Evolutionary conservation across 805 yeast genomes (phyloP).

Genomic region (Suhomyces emberorum): DNA sequence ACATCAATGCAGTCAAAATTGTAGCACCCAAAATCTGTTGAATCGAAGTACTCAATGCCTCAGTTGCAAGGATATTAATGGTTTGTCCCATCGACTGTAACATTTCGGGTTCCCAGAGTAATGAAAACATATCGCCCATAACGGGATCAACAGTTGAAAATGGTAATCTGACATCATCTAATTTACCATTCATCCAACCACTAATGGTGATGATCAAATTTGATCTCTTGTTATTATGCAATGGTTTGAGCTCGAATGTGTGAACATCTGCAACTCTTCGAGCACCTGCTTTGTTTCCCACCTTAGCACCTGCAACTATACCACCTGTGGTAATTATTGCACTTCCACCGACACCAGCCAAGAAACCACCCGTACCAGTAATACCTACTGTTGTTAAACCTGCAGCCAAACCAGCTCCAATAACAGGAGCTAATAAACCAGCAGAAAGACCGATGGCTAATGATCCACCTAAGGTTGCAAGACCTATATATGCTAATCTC

Average conservation of each 20-base stretch:
- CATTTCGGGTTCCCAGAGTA: conserved; percentile 98
- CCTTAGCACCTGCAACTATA: conserved; percentile 84
- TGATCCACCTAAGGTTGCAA: conserved; percentile 96
- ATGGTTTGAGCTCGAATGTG: conserved; percentile 90
- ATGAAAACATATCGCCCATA: conserved; percentile 92
- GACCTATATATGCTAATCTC: conserved; percentile 81
- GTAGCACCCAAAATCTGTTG: conserved; percentile 96
- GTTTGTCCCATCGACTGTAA: conserved; percentile 95
- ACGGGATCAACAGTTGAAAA: conserved; percentile 96
- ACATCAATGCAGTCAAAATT: conserved; percentile 81
- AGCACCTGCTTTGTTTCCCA: conserved; percentile 82
- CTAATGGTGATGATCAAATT: conserved; percentile 84
- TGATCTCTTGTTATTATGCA: conserved; percentile 86
- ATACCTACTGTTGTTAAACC: conserved; percentile 94
- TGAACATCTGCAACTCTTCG: conserved; percentile 86
- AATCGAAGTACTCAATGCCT: conserved; percentile 85
- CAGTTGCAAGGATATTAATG: conserved; percentile 87
- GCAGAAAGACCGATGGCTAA: conserved; percentile 92
- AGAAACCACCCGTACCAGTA: conserved; percentile 85
- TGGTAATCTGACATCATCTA: conserved; percentile 94
- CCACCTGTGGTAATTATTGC: conserved; percentile 91
- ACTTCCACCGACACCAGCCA: conserved; percentile 97
- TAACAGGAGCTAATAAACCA: conserved; percentile 93
- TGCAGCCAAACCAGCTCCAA: conserved; percentile 98
- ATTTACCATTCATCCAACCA: conserved; percentile 96